Evolutionary conservation across 2,329 filamentous ascomycete genomes (phyloP).

Genomic region (Ophiostoma sp.): DNA sequence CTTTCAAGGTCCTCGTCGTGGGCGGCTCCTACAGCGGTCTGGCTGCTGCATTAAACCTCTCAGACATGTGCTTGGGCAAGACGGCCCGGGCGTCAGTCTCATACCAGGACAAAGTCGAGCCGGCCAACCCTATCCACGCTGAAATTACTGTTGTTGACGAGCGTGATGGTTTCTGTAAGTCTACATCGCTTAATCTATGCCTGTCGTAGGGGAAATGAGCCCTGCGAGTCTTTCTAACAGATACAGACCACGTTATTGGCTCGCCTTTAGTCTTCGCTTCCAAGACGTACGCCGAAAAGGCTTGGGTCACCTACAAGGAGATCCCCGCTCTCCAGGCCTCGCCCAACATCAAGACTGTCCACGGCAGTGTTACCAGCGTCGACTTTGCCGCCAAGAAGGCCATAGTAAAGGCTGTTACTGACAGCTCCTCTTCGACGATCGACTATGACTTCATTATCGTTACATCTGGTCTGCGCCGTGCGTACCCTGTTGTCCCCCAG

Average conservation of each 20-base stretch:
- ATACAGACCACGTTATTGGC: slow-evolving; percentile 66
- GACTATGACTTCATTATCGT: slow-evolving; percentile 72
- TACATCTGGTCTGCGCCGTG: slow-evolving; percentile 62
- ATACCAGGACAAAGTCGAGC: slow-evolving; percentile 16
- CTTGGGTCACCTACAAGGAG: slow-evolving; percentile 65
- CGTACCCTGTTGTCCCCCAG: slow-evolving; percentile 68
- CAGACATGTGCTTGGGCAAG: slow-evolving; percentile 57
- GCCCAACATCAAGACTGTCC: slow-evolving; percentile 57
- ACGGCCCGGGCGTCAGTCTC: slow-evolving; percentile 41
- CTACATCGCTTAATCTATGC: background rate
- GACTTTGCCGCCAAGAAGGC: slow-evolving; percentile 56
- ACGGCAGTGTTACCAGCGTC: slow-evolving; percentile 58
- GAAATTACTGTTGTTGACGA: slow-evolving; percentile 72
- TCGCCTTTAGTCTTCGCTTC: slow-evolving; percentile 66
- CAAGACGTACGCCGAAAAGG: slow-evolving; percentile 56
- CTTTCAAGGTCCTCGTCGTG: slow-evolving; percentile 57
- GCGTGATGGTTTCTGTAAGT: slow-evolving; percentile 72
- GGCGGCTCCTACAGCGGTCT: slow-evolving; percentile 71
- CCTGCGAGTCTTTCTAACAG: slow-evolving; percentile 10
- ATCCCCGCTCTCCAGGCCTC: slow-evolving; percentile 57
- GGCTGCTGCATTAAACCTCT: slow-evolving; percentile 58
- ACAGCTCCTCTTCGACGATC: slow-evolving; percentile 34
- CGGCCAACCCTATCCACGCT: slow-evolving; percentile 42
- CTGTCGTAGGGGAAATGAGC: too few relatives aligned
- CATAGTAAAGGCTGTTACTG: slow-evolving; percentile 43